Conservation (phyloP, 306 rosid species). For the Datisca glomerata region DNA sequence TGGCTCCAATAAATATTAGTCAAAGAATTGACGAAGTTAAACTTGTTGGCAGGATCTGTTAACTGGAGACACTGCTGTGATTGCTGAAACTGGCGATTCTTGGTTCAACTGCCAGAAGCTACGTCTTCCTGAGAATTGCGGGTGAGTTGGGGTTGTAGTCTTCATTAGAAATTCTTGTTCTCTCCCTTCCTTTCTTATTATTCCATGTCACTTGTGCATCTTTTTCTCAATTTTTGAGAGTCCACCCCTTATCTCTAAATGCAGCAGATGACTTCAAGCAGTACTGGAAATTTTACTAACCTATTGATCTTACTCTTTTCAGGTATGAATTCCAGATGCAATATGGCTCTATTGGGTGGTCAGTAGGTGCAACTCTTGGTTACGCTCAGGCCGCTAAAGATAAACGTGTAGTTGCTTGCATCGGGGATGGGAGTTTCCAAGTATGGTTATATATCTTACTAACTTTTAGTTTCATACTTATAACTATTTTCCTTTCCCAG, state of each 20-base stretch:
- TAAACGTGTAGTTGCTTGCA: constrained; percentile 75
- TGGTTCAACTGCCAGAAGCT: constrained; percentile 96
- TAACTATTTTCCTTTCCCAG: neutral
- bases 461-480: neutral
- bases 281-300: no score
- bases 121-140: constrained; percentile 64
- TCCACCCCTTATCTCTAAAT: no score
- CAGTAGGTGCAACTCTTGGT: constrained; percentile 89
- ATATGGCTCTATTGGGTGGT: constrained; percentile 95
- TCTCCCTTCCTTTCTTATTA: neutral
- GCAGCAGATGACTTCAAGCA: no score
- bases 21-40: neutral
- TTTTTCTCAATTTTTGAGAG: no score
- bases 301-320: constrained; percentile 20
- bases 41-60: constrained; percentile 44
- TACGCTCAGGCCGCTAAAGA: constrained; percentile 72
- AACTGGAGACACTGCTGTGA: constrained; percentile 45
- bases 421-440: constrained; percentile 96
- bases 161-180: neutral
- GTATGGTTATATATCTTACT: constrained; percentile 18
- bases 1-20: no score
- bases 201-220: no score
- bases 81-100: constrained; percentile 86
- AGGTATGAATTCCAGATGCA: constrained; percentile 95
- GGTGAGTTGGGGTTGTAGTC: constrained; percentile 25